phyloP scores from a whole-genome alignment of 768 basidiomycete genomes.

The Agaricus blazei region DNA sequence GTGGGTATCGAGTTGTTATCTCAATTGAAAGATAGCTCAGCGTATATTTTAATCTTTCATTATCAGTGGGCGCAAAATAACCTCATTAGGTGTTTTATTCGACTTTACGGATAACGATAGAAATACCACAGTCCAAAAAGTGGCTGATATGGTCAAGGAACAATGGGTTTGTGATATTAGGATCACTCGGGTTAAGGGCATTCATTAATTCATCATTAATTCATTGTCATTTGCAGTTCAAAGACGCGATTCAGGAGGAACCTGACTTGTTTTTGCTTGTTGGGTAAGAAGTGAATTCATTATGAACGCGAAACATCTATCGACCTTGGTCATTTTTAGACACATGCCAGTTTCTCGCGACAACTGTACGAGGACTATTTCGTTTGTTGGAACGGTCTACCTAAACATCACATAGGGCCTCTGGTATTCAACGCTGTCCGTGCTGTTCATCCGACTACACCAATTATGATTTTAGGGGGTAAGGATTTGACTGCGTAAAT shows the following conservation, averaged over 20 bases:
- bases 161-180: constrained; percentile 47
- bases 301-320: neutral
- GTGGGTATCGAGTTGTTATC: constrained; percentile 32
- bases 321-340: constrained; percentile 27
- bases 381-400: neutral
- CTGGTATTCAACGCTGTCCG: constrained; percentile 71
- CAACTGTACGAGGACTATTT: constrained; percentile 43
- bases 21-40: neutral
- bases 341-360: constrained; percentile 80
- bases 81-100: constrained; percentile 75
- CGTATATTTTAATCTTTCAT: neutral
- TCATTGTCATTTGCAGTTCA: constrained; percentile 43
- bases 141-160: constrained; percentile 75
- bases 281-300: constrained; percentile 37
- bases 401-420: constrained; percentile 43
- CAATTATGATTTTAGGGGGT: constrained; percentile 82
- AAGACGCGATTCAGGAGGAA: constrained; percentile 69
- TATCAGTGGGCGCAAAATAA: constrained; percentile 61
- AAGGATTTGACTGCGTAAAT: neutral
- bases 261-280: constrained; percentile 80
- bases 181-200: too few species aligned
- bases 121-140: constrained; percentile 72
- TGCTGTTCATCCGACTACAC: constrained; percentile 63
- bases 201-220: too few species aligned
- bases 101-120: constrained; percentile 68